phyloP scores from a whole-genome alignment of 1,139 yeast genomes.

The Taphrina confusa region DNA sequence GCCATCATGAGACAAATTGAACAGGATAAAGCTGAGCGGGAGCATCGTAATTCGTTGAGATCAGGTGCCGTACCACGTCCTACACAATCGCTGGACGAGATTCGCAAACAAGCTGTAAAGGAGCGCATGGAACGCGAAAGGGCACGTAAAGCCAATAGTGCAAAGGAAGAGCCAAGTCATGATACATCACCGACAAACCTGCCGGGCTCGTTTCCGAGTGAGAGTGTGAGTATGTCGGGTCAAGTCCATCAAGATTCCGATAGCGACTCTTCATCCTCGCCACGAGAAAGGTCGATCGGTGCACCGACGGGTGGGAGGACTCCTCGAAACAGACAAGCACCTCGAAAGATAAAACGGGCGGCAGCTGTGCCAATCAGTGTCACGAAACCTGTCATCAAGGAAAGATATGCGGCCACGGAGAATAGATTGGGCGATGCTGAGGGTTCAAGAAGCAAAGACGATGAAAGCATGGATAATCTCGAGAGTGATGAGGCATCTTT shows the following conservation, averaged over 20 bases:
- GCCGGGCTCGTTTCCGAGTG: constrained; percentile 28
- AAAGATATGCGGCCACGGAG: constrained; percentile 1
- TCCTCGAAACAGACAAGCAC: background rate
- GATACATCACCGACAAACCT: background rate
- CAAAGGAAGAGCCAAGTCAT: background rate
- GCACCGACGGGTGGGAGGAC: constrained; percentile 20
- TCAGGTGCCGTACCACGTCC: constrained; percentile 17
- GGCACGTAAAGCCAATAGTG: constrained; percentile 7
- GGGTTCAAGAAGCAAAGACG: background rate
- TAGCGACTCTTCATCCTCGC: background rate
- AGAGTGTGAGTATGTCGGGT: background rate
- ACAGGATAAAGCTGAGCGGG: constrained; percentile 22
- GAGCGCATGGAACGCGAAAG: constrained; percentile 27
- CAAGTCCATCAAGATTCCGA: background rate
- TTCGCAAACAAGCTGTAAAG: constrained; percentile 26
- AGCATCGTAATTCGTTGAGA: constrained; percentile 22
- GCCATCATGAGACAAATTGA: constrained; percentile 31
- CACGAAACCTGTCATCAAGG: constrained; percentile 8
- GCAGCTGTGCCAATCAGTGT: constrained; percentile 5
- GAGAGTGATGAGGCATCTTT: background rate
- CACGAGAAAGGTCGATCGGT: background rate
- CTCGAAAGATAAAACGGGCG: background rate
- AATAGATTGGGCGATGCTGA: constrained; percentile 8
- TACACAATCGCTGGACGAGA: constrained; percentile 26
- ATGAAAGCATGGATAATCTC: background rate